Conservation (phyloP, 805 yeast species). For the Saturnispora hagleri region DNA sequence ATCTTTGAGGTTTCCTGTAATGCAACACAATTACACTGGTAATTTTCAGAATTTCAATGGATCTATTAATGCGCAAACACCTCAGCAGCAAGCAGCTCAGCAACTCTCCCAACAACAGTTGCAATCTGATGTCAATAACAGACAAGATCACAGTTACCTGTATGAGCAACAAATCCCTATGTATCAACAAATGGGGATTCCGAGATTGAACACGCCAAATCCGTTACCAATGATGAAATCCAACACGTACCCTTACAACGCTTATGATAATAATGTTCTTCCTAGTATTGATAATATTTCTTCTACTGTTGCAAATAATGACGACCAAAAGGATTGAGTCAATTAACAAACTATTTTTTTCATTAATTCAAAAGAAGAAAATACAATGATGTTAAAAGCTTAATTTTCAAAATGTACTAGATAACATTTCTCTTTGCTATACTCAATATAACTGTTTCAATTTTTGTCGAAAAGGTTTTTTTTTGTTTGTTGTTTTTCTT, state of each 20-base stretch:
- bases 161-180: neutral
- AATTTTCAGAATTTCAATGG: neutral
- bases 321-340: neutral
- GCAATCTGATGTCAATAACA: neutral
- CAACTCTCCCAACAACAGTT: neutral
- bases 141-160: neutral
- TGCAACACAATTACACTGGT: neutral
- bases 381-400: neutral
- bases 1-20: constrained; percentile 5
- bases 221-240: constrained; percentile 1
- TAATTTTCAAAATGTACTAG: neutral
- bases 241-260: neutral
- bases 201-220: neutral
- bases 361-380: neutral
- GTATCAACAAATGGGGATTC: neutral
- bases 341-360: neutral
- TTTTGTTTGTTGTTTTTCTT: neutral
- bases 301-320: neutral
- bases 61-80: neutral
- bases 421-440: neutral
- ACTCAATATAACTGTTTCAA: neutral
- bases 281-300: neutral
- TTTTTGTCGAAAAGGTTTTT: neutral
- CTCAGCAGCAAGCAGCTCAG: neutral
- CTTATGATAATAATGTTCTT: neutral